Evolutionary conservation across 2,329 filamentous ascomycete genomes (phyloP), one percentile per base, ranked within the genome.

Genomic region (Tolypocladium cylindrosporum): DNA sequence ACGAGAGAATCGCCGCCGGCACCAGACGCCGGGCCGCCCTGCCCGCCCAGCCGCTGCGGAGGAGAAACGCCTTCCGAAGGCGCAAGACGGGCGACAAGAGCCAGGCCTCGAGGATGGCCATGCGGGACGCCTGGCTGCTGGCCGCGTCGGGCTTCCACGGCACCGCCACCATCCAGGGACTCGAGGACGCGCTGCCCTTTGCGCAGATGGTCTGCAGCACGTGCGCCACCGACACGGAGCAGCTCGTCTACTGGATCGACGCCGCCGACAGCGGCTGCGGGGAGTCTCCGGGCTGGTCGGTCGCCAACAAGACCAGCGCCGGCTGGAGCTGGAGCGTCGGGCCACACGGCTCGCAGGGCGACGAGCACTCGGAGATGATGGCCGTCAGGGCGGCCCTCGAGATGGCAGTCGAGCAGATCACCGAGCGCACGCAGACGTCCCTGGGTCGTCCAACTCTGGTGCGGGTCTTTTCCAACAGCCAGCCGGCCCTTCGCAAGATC

Each of bases 351-450:
- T 40, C 27, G 16, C 27, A 36, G 31, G 41, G 34, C 31, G 24
- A 1, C 19, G 14, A 56, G 11, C 37, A 21, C 21, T 10, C 50
- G 8, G 57, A 64, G 45, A 54, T 62, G 8, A 41, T 57, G 5
- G 63, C 58, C n/a, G 59, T 66, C 10, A 19, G 37, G 1, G 16
- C 59, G 36, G 62, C 60, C 2, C 55, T 66, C 5, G 55, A 60
- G 1, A 62, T 54, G 27, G 60, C 62, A 2, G 39, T 61, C 4
- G 53, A 61, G 21, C 3, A 34, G 1, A 19, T 50, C 13, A 2
- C 36, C 19, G 21, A 52, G 7, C 48, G 39, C 48, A 31, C 3
- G 19, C 8, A n/a, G 19, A 9, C 31, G 19, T 7, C 24, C 10
- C 9, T 14, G 4, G 40, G 4, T 2, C 19, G 8, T 6, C 39